Evolutionary conservation across 2,329 filamentous ascomycete genomes (phyloP), one percentile per base, ranked within the genome.

Genomic region (Fusarium miscanthi): DNA sequence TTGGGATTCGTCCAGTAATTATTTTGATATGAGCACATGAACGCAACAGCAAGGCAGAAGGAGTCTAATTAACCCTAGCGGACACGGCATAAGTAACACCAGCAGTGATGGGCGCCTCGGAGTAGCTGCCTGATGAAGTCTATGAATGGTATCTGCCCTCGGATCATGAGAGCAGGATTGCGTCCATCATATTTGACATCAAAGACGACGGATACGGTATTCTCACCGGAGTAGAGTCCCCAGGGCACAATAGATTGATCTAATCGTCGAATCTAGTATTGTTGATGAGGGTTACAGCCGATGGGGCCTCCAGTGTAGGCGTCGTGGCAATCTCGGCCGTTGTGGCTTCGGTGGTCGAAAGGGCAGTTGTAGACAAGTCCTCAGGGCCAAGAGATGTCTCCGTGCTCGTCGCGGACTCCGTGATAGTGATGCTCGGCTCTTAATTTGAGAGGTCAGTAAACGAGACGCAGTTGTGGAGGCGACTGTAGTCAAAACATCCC

Each of bases 101-200:
- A 14, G 42, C 42, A 21, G 12, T 45, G 3, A 48, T 23, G 14
- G 42, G 10, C n/a, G 5, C 14, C 42, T 3, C 2, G 14, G 23
- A 49, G 25, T 8, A 21, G 23, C n/a, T 49, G 42, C 3, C 19
- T 25, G 5, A 49, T 14, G 16, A 8, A 23, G 11, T 49, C 45
- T 23, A 4, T 6, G 46, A 17, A 1, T 1, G 0, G 13, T 7
- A 2, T 48, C 2, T 3, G 4, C 9, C n/a, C 13, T 19, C 8
- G 13, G 1, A 1, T 10, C 5, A n/a, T 16, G 25, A 21, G 25
- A 1, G 23, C 56, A 1, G 25, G 37, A 14, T 49, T 46, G 6
- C 7, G 30, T 14, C 54, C 54, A 1, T 58, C 42, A 25, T 58
- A 42, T 2, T 11, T 25, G 31, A 48, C 30, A 4, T 23, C 30